Evolutionary conservation across 2,329 filamentous ascomycete species (phyloP), one percentile per base, ranked within the genome.

Genomic region (Diaporthe vexans): DNA sequence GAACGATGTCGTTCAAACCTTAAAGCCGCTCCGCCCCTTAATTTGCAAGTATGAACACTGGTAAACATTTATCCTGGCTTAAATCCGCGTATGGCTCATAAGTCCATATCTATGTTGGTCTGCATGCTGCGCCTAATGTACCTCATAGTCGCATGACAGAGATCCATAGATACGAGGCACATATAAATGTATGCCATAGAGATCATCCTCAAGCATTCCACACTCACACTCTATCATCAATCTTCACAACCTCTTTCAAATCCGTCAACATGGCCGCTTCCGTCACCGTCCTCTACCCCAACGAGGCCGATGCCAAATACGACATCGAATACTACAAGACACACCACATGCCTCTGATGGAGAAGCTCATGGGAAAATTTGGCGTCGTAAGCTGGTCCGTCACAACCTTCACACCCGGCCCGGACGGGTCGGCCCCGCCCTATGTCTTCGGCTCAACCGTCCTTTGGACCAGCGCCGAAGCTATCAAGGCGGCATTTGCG

Each of bases 261-360:
- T 15, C 33, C n/a, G 33, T 37, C 56, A 58, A 1, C 9, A 58
- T 58, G 56, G 8, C 33, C 0, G 56, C 33, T 7, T 13, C 33
- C 33, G 4, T 58, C 56, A 58, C 56, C 33, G 56, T 58, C 6
- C 19, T 58, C 7, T 58, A n/a, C 19, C 56, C 56, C 29, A 58
- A 58, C 56, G 56, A 58, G 33, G 19, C 56, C 10, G 56, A 58
- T n/a, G 33, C 56, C 8, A 58, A 58, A 8, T 58, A 58, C 56
- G 56, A 58, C 56, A 35, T 35, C 56, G 7, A 58, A 19, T 58
- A 58, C 56, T 58, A 58, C 19, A n/a, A n/a, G 3, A 37, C 29
- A 11, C 29, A 58, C 3, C 56, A 58, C 21, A 58, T 58, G 56
- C 56, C 56, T 13, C 33, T 58, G 9, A 58, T 58, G 15, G 29